Base-by-base conservation (phyloP, 352 stramenopile species). In the Phytophthora vignae region DNA sequence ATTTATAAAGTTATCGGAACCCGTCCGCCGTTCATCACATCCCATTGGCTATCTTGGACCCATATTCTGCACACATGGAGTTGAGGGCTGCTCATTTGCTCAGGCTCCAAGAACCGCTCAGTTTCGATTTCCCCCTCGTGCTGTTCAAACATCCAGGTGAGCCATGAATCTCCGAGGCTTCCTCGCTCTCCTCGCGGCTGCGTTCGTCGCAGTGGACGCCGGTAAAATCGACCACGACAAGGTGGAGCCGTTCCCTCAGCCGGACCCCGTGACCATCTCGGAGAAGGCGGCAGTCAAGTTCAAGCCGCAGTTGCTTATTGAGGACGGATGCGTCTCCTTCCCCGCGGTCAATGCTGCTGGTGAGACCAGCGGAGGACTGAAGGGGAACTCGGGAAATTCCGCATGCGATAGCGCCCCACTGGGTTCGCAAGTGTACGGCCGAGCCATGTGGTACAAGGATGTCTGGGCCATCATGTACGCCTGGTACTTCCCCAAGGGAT, bases 241-340 rank as follows among this genome's bases (percentile, higher is more conserved):
- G 19, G 44, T 52, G 44, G 44, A 52, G 44, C 44, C 44, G 7
- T 7, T 52, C 22, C 44, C 44, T 52, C n/a, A 52, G 19, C 44
- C 44, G 15, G 44, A 52, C 10, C 44, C 44, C 17, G 44, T 52
- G 17, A 52, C 44, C 19, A 22, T 22, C 19, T 52, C 44, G 7
- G 44, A 52, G 44, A 52, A 52, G 44, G 17, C 44, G 17, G 44
- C 44, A 22, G 44, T 52, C 44, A 52, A 52, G 44, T 52, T 52
- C 44, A 52, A 52, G 17, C 44, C 44, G 19, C 44, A 22, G 19
- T 22, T 52, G 17, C n/a, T 21, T 52, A 52, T 52, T 22, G 19
- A 9, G 17, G 17, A n/a, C 7, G 44, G 44, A 52, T 52, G 44
- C 19, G n/a, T 52, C 44, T 52, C 44, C 10, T 52, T 52, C 19